Conservation (phyloP, 139 green algal genomes). For the Chlorella ohadii region DNA sequence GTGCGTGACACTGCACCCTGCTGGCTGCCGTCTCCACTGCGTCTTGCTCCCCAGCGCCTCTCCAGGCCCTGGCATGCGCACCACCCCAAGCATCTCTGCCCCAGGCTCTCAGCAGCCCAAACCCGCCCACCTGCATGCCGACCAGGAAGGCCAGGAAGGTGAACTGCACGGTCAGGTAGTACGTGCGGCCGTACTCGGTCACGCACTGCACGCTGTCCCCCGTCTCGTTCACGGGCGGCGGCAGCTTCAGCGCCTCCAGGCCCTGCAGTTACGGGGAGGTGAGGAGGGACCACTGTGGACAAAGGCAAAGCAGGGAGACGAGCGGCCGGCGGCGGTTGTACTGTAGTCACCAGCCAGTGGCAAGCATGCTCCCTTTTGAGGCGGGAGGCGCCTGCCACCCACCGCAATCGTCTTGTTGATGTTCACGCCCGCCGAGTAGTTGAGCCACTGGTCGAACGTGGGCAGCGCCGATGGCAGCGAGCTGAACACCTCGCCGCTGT, state of each 20-base stretch:
- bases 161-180: slow-evolving; percentile 44
- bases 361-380: no score
- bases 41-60: no score
- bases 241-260: slow-evolving; percentile 34
- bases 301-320: no score
- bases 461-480: slow-evolving; percentile 42
- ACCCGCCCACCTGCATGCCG: slow-evolving; percentile 28
- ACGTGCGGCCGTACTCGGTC: slow-evolving; percentile 36
- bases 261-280: not conserved
- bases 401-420: slow-evolving; percentile 43
- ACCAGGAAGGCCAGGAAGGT: slow-evolving; percentile 40
- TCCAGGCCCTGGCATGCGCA: not conserved
- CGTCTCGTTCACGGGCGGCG: slow-evolving; percentile 28
- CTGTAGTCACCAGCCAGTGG: not conserved
- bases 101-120: not conserved
- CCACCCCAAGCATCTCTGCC: not conserved
- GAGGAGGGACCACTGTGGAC: no score
- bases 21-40: no score
- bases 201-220: slow-evolving; percentile 17
- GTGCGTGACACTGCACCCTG: no score
- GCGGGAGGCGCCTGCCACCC: no score
- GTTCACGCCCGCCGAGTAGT: slow-evolving; percentile 45
- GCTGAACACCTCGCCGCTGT: slow-evolving; percentile 37
- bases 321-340: no score
- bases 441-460: slow-evolving; percentile 45